phyloP scores from a whole-genome alignment of 768 basidiomycete species.

The Phaffia australis region DNA sequence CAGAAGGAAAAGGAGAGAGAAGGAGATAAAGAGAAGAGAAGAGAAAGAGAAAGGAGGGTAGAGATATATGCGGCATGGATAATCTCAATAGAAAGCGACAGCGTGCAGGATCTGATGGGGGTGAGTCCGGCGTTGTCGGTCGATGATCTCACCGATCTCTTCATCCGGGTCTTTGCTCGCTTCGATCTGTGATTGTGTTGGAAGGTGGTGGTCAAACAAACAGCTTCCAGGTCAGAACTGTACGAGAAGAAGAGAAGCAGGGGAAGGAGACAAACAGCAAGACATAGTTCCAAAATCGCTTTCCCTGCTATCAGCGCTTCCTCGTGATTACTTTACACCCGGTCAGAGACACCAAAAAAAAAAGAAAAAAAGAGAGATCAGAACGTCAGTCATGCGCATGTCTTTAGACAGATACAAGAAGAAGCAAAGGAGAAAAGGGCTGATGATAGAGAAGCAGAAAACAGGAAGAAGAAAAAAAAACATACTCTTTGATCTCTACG shows the following conservation, averaged over 20 bases:
- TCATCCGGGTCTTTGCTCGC: slow-evolving; percentile 74
- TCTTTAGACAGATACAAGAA: too few species aligned
- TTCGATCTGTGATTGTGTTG: slow-evolving; percentile 56
- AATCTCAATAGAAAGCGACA: slow-evolving; percentile 67
- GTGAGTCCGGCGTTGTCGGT: slow-evolving; percentile 73
- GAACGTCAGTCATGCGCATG: too few species aligned
- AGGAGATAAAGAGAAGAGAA: not conserved
- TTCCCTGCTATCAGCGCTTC: slow-evolving; percentile 92
- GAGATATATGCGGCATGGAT: not conserved
- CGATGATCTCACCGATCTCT: slow-evolving; percentile 77
- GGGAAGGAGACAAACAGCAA: slow-evolving; percentile 53
- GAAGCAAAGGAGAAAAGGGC: too few species aligned
- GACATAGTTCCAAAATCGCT: slow-evolving; percentile 82
- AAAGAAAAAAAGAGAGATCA: too few species aligned
- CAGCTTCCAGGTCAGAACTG: slow-evolving; percentile 5
- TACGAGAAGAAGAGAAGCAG: not conserved
- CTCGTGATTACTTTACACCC: slow-evolving; percentile 61
- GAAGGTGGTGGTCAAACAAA: not conserved
- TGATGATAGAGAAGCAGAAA: too few species aligned
- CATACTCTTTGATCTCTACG: slow-evolving; percentile 80
- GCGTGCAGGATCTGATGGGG: slow-evolving; percentile 85
- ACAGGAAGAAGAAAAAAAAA: too few species aligned
- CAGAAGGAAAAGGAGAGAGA: not conserved
- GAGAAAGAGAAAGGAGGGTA: not conserved
- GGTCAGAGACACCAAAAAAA: too few species aligned